Evolutionary conservation across 768 basidiomycete genomes (phyloP).

Genomic region (Lentinula boryana): DNA sequence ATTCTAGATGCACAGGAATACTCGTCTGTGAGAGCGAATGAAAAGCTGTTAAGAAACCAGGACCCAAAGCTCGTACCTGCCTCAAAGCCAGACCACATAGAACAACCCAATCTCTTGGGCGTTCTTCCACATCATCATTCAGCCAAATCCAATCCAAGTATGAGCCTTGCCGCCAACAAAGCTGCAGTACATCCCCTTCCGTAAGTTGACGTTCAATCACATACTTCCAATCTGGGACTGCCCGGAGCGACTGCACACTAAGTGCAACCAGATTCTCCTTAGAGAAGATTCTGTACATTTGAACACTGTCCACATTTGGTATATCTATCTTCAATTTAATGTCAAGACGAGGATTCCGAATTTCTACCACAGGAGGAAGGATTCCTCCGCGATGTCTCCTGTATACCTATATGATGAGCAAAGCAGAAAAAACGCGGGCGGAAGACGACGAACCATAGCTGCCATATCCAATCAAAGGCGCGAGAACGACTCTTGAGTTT

Average conservation of each 20-base stretch:
- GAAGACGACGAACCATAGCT: conserved; percentile 51
- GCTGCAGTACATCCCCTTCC: conserved; percentile 54
- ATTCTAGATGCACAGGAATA: conserved; percentile 44
- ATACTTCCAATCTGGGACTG: conserved; percentile 55
- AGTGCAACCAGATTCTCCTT: conserved; percentile 57
- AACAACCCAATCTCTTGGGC: conserved; percentile 62
- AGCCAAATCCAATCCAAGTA: conserved; percentile 86
- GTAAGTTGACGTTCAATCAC: conserved; percentile 48
- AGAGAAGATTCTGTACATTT: conserved; percentile 46
- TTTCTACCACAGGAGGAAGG: conserved; percentile 63
- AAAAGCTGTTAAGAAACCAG: neutral
- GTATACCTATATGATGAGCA: neutral
- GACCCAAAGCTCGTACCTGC: conserved; percentile 44
- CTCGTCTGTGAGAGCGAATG: neutral
- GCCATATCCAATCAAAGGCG: conserved; percentile 88
- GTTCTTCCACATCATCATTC: conserved; percentile 58
- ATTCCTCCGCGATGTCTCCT: conserved; percentile 72
- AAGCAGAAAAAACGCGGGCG: neutral
- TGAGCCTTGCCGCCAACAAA: conserved; percentile 74
- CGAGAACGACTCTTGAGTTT: conserved; percentile 74
- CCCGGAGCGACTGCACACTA: conserved; percentile 50
- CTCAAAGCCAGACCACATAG: conserved; percentile 70
- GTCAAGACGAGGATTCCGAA: conserved; percentile 63
- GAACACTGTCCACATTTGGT: conserved; percentile 37
- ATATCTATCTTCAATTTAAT: conserved; percentile 66